Base-by-base conservation (phyloP, 2,329 filamentous ascomycete species). In the Graphilbum fragrans region DNA sequence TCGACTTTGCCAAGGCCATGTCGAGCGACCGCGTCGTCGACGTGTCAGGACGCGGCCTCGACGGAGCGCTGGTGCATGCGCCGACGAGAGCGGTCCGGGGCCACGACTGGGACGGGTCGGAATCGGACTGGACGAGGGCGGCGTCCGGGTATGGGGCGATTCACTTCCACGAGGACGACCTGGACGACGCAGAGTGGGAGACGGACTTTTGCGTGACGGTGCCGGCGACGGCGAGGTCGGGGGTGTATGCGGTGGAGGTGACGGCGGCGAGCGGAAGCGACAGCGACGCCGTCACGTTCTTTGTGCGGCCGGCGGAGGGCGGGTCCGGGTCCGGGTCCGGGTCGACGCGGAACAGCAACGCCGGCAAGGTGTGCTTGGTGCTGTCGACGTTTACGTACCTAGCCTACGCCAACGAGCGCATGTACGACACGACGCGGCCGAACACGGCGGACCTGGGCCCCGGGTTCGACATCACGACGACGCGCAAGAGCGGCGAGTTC, bases 111-210 rank as follows among this genome's bases (percentile, higher is more conserved):
- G 42, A 44, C 23, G 42, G 42, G 11, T 18, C 19, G 6, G 42
- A 44, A 31, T 8, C 25, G 5, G 38, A 44, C 42, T 44, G 42
- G 42, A 44, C 42, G 6, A 32, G 34, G 14, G 35, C 38, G 14
- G 17, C 4, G 3, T 38, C n/a, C 20, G 42, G 38, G 19, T 44
- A 44, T 16, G 42, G 42, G 2, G 42, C 42, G 21, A 41, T 44
- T 19, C 42, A 44, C 29, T 44, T 44, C 21, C 42, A 44, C 16
- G 42, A 44, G 7, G 42, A 44, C 19, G 42, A 44, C 25, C 23
- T 44, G 18, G 42, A 44, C 35, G 42, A 44, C 22, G 38, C 42
- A 11, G 25, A 17, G 5, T 44, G 42, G 42, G 42, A 41, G 3
- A 44, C 42, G 2, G 42, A 44, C 18, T 44, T 44, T n/a, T 17